Base-by-base conservation (phyloP, 257 asterid species). In the Solanum medicagineum region DNA sequence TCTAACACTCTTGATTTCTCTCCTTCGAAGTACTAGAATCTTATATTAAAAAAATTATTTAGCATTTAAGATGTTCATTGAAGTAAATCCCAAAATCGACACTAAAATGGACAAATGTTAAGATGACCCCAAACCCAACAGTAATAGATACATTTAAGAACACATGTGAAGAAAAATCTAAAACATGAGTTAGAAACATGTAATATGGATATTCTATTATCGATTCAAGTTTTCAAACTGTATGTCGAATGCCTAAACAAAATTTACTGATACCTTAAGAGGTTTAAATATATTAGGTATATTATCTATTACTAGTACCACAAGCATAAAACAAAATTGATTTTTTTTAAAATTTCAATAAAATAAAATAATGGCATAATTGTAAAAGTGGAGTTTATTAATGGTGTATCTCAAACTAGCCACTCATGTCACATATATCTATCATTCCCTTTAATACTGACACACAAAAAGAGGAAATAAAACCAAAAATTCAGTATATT, bases 191-290 rank as follows among this genome's bases (percentile, higher is more conserved):
- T 62, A 0, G 24, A 62, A 24, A 24, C 12, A 3, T 62, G 2
- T 63, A 63, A 63, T 63, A 24, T 3, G 26, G 13, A 65, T 36
- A 6, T 0, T 29, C 15, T 3, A 3, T 4, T 15, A 29, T 7
- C 9, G 15, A 6, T 63, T 5, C 17, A 24, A 10, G 16, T 0
- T 0, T 66, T 66, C 45, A 29, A 14, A 65, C 0, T 6, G 0
- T 7, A 65, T 7, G 15, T 29, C 45, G 0, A 14, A 65, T 29
- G 12, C 29, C 0, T 17, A 14, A 65, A 14, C 29, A 14, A 5
- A 29, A 26, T 65, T 65, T 65, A 14, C n/a, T 29, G 0, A 2
- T 26, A 65, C 14, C 7, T 65, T 65, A 16, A 14, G 20, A 13
- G 11, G 11, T 3, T 65, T 7, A 26, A 1, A 26, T 65, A 0